Percentiles rank a stretch among this genome's conserved stretches.
Evolutionary conservation across 2,329 filamentous ascomycete species (phyloP).

Genomic region (Cadophora malorum): DNA sequence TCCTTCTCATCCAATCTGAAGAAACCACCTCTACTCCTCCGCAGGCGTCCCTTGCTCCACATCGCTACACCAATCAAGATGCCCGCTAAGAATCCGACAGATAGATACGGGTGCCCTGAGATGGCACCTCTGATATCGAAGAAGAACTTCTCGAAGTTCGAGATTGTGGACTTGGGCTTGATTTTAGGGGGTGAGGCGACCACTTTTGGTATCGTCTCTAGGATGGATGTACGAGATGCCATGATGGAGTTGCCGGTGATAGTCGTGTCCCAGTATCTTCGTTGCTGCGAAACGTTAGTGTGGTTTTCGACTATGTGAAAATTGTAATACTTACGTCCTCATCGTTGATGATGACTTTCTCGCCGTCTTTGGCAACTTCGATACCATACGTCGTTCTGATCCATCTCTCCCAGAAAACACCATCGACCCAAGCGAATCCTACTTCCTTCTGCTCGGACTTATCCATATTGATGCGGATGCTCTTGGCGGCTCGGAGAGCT

Average conservation of each 20-base stretch:
- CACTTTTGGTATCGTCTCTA: conserved; percentile 54
- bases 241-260: conserved; percentile 89
- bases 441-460: conserved; percentile 87
- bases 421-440: conserved; percentile 96
- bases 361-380: conserved; percentile 80
- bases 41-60: conserved; percentile 61
- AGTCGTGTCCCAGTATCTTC: conserved; percentile 93
- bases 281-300: conserved; percentile 67
- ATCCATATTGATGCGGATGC: conserved; percentile 89
- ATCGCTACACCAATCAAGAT: conserved; percentile 59
- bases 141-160: conserved; percentile 73
- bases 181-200: conserved; percentile 65
- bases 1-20: conserved; percentile 72
- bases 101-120: conserved; percentile 64
- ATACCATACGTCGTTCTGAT: conserved; percentile 94
- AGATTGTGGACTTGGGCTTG: conserved; percentile 78
- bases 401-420: conserved; percentile 97
- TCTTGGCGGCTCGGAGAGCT: conserved; percentile 85
- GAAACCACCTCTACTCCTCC: conserved; percentile 61
- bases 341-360: conserved; percentile 95
- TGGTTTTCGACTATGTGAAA: background rate
- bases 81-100: conserved; percentile 62
- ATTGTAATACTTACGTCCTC: conserved; percentile 76
- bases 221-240: conserved; percentile 67
- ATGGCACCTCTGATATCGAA: conserved; percentile 67